These are phyloP conservation scores for Onygenales sp. DNA, from an alignment of 2,329 filamentous ascomycete genomes.

Conservation along the genomic window DNA sequence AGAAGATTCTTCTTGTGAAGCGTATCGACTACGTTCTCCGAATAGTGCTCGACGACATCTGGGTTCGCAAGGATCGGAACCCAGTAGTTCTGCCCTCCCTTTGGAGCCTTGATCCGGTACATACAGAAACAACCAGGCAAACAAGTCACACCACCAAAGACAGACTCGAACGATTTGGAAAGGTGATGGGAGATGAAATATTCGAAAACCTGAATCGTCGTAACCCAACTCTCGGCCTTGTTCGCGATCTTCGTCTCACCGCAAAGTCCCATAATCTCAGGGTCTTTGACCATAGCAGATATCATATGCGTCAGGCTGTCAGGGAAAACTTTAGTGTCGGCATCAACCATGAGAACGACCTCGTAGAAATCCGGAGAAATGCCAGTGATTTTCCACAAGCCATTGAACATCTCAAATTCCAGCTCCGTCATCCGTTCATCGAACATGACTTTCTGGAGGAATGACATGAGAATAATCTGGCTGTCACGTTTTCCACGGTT, in stretches of 20 bases:
- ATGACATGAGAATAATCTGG: conserved; percentile 98
- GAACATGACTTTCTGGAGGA: conserved; percentile 99
- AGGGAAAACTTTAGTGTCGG: conserved; percentile 97
- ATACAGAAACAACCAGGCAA: conserved; percentile 98
- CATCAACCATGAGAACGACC: conserved; percentile 96
- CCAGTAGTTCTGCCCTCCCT: conserved; percentile 98
- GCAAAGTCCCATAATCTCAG: conserved; percentile 97
- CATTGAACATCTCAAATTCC: conserved; percentile 99
- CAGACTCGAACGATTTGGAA: conserved; percentile 93
- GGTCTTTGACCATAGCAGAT: conserved; percentile 97
- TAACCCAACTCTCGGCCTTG: conserved; percentile 89
- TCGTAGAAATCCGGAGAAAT: conserved; percentile 98
- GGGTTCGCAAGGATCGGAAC: conserved; percentile 97
- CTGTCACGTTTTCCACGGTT: conserved; percentile 98
- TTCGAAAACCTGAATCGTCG: conserved; percentile 98
- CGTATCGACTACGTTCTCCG: conserved; percentile 96
- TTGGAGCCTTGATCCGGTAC: conserved; percentile 99
- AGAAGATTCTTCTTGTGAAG: conserved; percentile 96
- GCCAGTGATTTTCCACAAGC: conserved; percentile 95
- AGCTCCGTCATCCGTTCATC: conserved; percentile 99
- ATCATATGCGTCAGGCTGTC: conserved; percentile 98
- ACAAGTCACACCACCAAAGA: conserved; percentile 98
- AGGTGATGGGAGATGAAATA: conserved; percentile 94
- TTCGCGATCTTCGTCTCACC: conserved; percentile 99
- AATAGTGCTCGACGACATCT: conserved; percentile 98